A percentile compares a stretch with the other conserved stretches of the same genome.
phyloP scores from a whole-genome alignment of 1,284 basidiomycete species.

The Trichosporon faecale region DNA sequence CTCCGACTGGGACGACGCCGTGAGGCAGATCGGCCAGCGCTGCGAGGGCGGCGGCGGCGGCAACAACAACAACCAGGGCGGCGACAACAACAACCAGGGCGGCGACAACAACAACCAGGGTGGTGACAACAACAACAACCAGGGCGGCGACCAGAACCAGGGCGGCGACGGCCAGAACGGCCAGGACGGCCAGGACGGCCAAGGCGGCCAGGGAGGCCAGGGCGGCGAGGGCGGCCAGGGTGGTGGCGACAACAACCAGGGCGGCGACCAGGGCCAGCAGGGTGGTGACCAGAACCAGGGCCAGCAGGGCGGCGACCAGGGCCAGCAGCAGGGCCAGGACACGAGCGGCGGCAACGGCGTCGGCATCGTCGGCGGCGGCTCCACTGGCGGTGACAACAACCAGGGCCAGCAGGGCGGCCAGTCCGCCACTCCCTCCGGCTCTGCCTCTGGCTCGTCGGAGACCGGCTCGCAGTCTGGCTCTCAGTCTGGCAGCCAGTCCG shows the following conservation, averaged over 20 bases:
- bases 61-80: conserved; percentile 1
- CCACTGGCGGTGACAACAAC: conserved; percentile 9
- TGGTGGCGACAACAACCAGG: background rate
- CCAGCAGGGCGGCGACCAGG: conserved; percentile 4
- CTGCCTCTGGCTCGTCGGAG: background rate
- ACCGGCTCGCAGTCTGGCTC: conserved; percentile 12
- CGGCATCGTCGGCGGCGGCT: background rate
- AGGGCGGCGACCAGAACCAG: background rate
- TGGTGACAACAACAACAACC: background rate
- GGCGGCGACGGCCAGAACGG: background rate
- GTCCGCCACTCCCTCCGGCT: conserved; percentile 19
- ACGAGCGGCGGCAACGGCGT: background rate
- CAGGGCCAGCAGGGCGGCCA: conserved; percentile 4
- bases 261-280: conserved; percentile 8
- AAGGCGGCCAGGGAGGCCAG: background rate
- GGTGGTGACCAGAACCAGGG: background rate
- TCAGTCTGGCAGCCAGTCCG: background rate
- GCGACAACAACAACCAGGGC: background rate
- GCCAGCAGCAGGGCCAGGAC: conserved; percentile 2
- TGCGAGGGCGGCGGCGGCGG: background rate
- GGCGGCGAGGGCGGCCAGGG: background rate
- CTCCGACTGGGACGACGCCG: conserved; percentile 14
- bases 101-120: background rate
- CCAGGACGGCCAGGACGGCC: background rate
- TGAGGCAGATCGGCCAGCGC: conserved; percentile 4